Evolutionary conservation across 177 flowering plant genomes (phyloP).

Genomic region (Vitis hybrid): DNA sequence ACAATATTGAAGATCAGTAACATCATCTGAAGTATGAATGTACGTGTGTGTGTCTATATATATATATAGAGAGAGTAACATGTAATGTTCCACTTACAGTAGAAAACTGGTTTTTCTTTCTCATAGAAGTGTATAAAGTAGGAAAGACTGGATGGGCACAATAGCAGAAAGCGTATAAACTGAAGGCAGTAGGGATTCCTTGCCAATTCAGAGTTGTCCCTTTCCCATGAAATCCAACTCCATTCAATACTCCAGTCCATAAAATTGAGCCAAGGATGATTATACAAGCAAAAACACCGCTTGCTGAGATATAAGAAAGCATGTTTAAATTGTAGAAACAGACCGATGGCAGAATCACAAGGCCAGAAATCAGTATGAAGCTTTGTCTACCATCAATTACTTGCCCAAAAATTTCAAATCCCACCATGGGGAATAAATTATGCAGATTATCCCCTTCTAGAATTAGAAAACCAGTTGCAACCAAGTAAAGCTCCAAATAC

Average conservation of each 20-base stretch:
- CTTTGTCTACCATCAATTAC: constrained; percentile 13
- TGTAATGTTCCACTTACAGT: constrained; percentile 30
- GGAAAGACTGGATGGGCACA: constrained; percentile 78
- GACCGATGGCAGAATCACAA: constrained; percentile 53
- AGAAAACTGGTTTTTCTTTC: constrained; percentile 43
- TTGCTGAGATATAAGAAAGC: constrained; percentile 62
- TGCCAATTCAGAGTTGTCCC: constrained; percentile 7
- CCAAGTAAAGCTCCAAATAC: constrained; percentile 49
- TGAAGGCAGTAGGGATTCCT: constrained; percentile 57
- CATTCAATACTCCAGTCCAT: constrained; percentile 47
- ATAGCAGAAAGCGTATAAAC: constrained; percentile 63
- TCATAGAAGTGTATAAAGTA: constrained; percentile 64
- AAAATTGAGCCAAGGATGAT: constrained; percentile 43
- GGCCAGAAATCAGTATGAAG: constrained; percentile 42
- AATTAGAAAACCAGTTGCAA: constrained; percentile 36
- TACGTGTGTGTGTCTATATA: no score
- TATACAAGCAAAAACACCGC: constrained; percentile 56
- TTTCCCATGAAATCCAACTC: constrained; percentile 40
- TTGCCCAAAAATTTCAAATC: constrained; percentile 5
- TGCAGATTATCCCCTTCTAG: constrained; percentile 44
- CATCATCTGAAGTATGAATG: no score
- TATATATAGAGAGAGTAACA: neutral
- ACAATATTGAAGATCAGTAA: neutral
- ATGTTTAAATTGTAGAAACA: constrained; percentile 49
- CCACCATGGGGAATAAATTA: constrained; percentile 40